phyloP scores from a whole-genome alignment of 352 stramenopile genomes.

The Phytophthora syringae region DNA sequence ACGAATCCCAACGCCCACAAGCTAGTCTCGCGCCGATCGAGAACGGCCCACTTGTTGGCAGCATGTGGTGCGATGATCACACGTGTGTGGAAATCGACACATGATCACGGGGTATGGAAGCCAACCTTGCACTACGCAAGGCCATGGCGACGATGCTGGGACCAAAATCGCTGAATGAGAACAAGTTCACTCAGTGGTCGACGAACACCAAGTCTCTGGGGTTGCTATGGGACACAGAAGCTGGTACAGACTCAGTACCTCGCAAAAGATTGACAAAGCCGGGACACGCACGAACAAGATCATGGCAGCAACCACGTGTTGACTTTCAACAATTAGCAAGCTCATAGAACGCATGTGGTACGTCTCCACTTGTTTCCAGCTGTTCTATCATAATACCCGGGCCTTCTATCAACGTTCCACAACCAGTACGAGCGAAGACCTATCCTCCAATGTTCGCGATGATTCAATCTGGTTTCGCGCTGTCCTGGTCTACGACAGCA shows the following conservation, averaged over 20 bases:
- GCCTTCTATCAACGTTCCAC: constrained; percentile 1
- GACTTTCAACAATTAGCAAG: not conserved
- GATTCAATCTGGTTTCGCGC: constrained; percentile 6
- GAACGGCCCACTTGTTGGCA: not conserved
- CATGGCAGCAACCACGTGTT: not conserved
- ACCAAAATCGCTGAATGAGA: constrained; percentile 1
- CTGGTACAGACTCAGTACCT: no score
- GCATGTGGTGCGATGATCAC: constrained; percentile 3
- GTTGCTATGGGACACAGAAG: constrained; percentile 1
- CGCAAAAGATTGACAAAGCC: constrained; percentile 1
- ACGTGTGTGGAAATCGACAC: constrained; percentile 1
- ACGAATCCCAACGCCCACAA: not conserved
- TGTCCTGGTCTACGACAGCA: not conserved
- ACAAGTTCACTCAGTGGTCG: constrained; percentile 19
- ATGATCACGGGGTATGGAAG: not conserved
- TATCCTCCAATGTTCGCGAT: not conserved
- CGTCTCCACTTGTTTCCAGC: constrained; percentile 15
- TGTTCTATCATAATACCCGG: constrained; percentile 17
- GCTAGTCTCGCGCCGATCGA: not conserved
- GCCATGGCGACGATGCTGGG: not conserved
- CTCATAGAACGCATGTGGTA: constrained; percentile 10
- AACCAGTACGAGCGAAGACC: not conserved
- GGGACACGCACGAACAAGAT: not conserved
- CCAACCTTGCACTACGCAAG: constrained; percentile 4
- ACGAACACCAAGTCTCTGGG: not conserved